phyloP scores from a whole-genome alignment of 768 basidiomycete species.

The Psilocybe azurescens region DNA sequence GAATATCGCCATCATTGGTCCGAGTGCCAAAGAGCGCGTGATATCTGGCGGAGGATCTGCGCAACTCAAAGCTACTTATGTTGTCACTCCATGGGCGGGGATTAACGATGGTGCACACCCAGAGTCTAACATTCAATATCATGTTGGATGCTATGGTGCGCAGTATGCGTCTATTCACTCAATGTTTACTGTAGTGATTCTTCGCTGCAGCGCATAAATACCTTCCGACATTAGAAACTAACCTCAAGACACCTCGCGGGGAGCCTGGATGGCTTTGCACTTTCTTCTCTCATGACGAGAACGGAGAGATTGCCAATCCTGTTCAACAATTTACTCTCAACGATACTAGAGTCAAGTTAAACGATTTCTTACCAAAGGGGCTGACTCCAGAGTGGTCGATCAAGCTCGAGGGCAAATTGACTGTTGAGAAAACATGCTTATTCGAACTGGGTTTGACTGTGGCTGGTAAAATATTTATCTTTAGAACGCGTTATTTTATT shows the following conservation, averaged over 20 bases:
- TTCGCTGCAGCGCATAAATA: conserved; percentile 60
- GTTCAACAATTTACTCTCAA: conserved; percentile 53
- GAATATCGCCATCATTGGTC: conserved; percentile 69
- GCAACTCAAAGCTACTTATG: conserved; percentile 70
- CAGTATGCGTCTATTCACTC: neutral
- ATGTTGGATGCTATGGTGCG: conserved; percentile 70
- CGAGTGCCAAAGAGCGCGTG: conserved; percentile 67
- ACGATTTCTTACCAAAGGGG: conserved; percentile 66
- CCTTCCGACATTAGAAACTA: conserved; percentile 69
- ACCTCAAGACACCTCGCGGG: conserved; percentile 55
- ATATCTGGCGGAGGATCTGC: conserved; percentile 84
- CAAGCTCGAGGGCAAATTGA: conserved; percentile 58
- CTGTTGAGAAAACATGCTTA: conserved; percentile 48
- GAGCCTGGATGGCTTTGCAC: conserved; percentile 67
- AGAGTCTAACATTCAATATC: conserved; percentile 55
- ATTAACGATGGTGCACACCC: conserved; percentile 54
- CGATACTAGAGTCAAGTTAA: conserved; percentile 69
- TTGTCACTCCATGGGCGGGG: conserved; percentile 68
- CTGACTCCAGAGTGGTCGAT: conserved; percentile 60
- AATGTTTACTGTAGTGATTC: neutral
- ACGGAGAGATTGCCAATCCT: conserved; percentile 49
- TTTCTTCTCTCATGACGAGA: conserved; percentile 62
- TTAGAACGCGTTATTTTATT: conserved; percentile 1
- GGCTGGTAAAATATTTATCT: conserved; percentile 42
- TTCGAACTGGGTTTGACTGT: conserved; percentile 71